A percentile compares a stretch with the other conserved stretches of the same genome.
phyloP scores from a whole-genome alignment of 2,329 filamentous ascomycete species.

The Scedosporium minutisporum region DNA sequence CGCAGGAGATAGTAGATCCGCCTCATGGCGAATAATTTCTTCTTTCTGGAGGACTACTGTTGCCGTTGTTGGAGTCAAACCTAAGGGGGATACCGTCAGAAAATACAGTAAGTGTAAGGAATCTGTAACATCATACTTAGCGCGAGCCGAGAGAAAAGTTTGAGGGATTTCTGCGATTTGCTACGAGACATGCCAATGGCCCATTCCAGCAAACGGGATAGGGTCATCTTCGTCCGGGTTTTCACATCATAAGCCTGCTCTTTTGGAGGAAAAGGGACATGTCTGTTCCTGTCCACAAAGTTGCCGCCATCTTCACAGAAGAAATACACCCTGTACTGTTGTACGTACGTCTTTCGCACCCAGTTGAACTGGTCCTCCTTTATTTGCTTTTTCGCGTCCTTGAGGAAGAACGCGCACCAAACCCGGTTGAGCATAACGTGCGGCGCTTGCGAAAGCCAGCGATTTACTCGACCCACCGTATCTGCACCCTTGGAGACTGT shows the following conservation, averaged over 20 bases:
- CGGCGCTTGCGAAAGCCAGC: not conserved
- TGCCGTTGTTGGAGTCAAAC: slow-evolving; percentile 40
- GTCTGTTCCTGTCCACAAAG: slow-evolving; percentile 18
- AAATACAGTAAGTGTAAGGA: slow-evolving; percentile 13
- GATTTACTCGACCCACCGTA: not conserved
- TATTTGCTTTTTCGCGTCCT: slow-evolving; percentile 26
- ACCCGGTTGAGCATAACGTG: slow-evolving; percentile 36
- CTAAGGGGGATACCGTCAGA: slow-evolving; percentile 23
- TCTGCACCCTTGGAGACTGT: slow-evolving; percentile 14
- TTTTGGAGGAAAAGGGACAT: slow-evolving; percentile 11
- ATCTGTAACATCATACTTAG: slow-evolving; percentile 30
- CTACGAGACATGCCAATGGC: slow-evolving; percentile 38
- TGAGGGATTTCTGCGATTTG: slow-evolving; percentile 35
- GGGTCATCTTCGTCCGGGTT: slow-evolving; percentile 23
- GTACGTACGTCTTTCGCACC: slow-evolving; percentile 19
- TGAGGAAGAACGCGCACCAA: slow-evolving; percentile 39
- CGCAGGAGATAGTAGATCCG: slow-evolving; percentile 29
- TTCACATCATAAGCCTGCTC: slow-evolving; percentile 14
- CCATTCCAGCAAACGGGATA: slow-evolving; percentile 39
- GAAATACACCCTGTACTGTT: slow-evolving; percentile 36
- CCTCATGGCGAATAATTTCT: slow-evolving; percentile 31
- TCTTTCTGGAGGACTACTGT: slow-evolving; percentile 32
- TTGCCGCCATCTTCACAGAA: slow-evolving; percentile 44
- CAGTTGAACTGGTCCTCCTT: slow-evolving; percentile 21
- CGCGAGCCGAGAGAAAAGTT: slow-evolving; percentile 48